A percentile compares a stretch with the other conserved stretches of the same genome.
Conservation (phyloP, 1,284 basidiomycete species). For the Naganishia sp. region DNA sequence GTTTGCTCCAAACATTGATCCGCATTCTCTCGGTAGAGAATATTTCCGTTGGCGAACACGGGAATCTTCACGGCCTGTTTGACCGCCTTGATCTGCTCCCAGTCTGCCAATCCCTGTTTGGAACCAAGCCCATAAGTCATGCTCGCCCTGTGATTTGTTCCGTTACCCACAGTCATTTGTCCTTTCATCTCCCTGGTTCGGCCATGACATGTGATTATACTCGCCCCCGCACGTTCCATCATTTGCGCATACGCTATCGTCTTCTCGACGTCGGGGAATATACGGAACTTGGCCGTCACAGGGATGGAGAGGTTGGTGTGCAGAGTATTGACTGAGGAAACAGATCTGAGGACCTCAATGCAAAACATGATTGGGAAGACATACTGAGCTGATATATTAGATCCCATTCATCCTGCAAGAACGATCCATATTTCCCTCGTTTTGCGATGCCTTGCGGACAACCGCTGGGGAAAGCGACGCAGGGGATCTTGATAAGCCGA, state of each 20-base stretch:
- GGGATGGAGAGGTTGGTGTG: conserved; percentile 82
- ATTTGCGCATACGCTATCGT: conserved; percentile 92
- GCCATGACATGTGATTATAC: conserved; percentile 92
- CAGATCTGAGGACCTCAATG: background rate
- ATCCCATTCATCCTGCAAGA: conserved; percentile 93
- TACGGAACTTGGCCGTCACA: conserved; percentile 93
- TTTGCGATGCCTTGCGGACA: conserved; percentile 96
- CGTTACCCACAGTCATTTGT: conserved; percentile 55
- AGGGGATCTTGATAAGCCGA: background rate
- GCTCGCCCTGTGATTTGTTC: background rate
- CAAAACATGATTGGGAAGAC: conserved; percentile 45
- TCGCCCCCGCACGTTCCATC: conserved; percentile 92
- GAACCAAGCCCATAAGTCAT: conserved; percentile 27
- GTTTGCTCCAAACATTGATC: conserved; percentile 74
- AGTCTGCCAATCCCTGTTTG: conserved; percentile 76
- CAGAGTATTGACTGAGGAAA: conserved; percentile 71
- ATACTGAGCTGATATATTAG: conserved; percentile 72
- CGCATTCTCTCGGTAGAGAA: conserved; percentile 80
- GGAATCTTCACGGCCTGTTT: conserved; percentile 85
- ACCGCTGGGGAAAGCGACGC: conserved; percentile 54
- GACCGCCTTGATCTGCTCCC: conserved; percentile 78
- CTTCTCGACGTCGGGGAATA: conserved; percentile 80
- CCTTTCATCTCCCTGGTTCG: conserved; percentile 89
- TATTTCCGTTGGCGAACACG: conserved; percentile 97
- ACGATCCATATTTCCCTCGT: conserved; percentile 83